Conservation (phyloP, 2,329 filamentous ascomycete genomes). For the Fusarium euwallaceae region DNA sequence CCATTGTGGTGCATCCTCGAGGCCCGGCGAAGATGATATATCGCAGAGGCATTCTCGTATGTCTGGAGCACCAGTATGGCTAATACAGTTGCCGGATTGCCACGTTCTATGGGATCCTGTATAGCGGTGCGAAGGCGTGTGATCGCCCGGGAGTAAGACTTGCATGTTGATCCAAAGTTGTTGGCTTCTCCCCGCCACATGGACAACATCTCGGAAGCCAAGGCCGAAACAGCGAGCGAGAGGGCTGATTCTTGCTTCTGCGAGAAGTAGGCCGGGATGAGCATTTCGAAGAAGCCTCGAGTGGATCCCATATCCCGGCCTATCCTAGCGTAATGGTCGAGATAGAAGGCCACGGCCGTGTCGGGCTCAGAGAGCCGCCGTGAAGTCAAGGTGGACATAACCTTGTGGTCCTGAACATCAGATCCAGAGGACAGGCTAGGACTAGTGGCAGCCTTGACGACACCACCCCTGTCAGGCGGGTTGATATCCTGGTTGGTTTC, state of each 20-base stretch:
- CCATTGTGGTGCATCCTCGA: background rate
- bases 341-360: background rate
- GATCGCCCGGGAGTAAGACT: background rate
- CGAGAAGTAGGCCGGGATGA: background rate
- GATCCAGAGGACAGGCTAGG: background rate
- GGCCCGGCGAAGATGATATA: background rate
- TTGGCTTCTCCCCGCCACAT: background rate
- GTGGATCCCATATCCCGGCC: background rate
- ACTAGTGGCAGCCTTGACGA: background rate
- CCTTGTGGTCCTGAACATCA: background rate
- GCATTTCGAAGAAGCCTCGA: background rate
- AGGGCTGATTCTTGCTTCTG: background rate
- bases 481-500: background rate
- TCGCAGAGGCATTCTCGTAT: background rate
- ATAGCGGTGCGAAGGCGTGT: background rate
- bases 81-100: background rate
- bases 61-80: background rate
- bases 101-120: background rate
- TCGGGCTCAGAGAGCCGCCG: background rate
- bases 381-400: background rate
- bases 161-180: background rate
- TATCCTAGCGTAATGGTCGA: background rate
- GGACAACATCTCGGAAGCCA: background rate
- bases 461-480: background rate
- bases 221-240: background rate